Percentiles rank a stretch among this genome's conserved stretches.
phyloP scores from a whole-genome alignment of 2,329 filamentous ascomycete species.

The Aspergillus sp. region DNA sequence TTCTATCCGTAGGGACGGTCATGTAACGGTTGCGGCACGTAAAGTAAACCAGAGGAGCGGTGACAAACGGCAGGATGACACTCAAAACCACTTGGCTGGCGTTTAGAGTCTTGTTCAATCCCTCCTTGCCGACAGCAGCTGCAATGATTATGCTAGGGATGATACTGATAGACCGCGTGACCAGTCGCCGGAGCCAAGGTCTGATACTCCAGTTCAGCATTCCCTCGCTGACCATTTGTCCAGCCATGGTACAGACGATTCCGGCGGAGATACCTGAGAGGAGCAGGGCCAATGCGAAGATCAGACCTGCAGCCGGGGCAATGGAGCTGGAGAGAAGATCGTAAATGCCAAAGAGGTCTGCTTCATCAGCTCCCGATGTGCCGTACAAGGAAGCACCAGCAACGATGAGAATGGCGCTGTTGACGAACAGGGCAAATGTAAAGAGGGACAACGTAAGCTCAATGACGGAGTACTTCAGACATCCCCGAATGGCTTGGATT shows the following conservation, averaged over 20 bases:
- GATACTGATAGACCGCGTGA: constrained; percentile 79
- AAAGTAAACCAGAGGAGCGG: constrained; percentile 80
- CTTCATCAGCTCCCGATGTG: constrained; percentile 61
- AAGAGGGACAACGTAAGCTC: constrained; percentile 74
- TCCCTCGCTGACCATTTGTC: constrained; percentile 86
- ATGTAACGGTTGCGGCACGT: constrained; percentile 79
- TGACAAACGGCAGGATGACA: constrained; percentile 79
- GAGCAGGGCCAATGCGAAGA: constrained; percentile 81
- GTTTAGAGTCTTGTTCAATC: constrained; percentile 70
- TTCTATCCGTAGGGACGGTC: constrained; percentile 61
- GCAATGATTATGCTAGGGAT: constrained; percentile 82
- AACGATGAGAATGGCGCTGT: constrained; percentile 78
- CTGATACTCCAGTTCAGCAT: constrained; percentile 72
- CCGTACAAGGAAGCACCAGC: constrained; percentile 74
- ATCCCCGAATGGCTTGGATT: constrained; percentile 69
- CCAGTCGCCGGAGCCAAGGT: constrained; percentile 76
- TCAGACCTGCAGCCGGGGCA: constrained; percentile 71
- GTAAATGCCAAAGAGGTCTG: constrained; percentile 84
- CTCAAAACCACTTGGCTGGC: constrained; percentile 77
- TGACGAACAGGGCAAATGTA: constrained; percentile 82
- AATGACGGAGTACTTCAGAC: constrained; percentile 70
- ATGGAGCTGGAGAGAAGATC: constrained; percentile 68
- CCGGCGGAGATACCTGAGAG: constrained; percentile 79
- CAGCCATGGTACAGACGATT: constrained; percentile 85
- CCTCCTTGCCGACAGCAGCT: constrained; percentile 70